Percentiles rank a stretch among this genome's conserved stretches.
phyloP scores from a whole-genome alignment of 768 basidiomycete species.

The Agaricus sinodeliciosus region DNA sequence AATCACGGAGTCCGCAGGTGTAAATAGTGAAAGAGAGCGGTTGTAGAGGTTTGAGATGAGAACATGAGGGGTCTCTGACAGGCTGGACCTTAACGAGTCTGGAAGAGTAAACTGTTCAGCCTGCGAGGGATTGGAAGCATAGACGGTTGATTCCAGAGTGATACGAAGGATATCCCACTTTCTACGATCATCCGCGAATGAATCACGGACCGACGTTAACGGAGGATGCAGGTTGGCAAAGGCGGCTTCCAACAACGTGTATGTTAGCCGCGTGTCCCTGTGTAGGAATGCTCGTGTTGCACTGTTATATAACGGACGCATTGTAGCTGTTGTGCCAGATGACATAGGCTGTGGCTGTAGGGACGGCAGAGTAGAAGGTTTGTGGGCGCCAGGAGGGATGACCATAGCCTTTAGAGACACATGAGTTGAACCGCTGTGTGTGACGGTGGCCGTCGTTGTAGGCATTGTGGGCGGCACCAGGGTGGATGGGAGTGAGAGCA shows the following conservation, averaged over 20 bases:
- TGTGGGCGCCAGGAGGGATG: slow-evolving; percentile 3
- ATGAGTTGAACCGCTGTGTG: slow-evolving; percentile 6
- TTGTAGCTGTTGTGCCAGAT: slow-evolving; percentile 32
- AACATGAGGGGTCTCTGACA: slow-evolving; percentile 52
- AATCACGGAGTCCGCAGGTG: slow-evolving; percentile 37
- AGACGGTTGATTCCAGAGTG: slow-evolving; percentile 72
- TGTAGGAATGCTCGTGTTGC: slow-evolving; percentile 77
- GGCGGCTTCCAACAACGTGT: slow-evolving; percentile 60
- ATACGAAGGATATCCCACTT: slow-evolving; percentile 89
- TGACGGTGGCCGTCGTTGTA: slow-evolving; percentile 13
- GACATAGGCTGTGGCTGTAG: neutral
- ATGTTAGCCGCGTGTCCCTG: slow-evolving; percentile 61
- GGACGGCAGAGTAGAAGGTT: neutral
- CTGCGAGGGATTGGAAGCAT: slow-evolving; percentile 44
- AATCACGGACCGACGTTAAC: slow-evolving; percentile 23
- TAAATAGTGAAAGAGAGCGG: slow-evolving; percentile 65
- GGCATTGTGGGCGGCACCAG: slow-evolving; percentile 10
- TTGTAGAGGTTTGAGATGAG: slow-evolving; percentile 50
- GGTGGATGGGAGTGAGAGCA: neutral
- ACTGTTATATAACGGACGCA: slow-evolving; percentile 69
- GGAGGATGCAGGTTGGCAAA: slow-evolving; percentile 53
- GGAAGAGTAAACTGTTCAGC: slow-evolving; percentile 36
- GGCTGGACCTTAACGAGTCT: slow-evolving; percentile 40
- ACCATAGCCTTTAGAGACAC: slow-evolving; percentile 6
- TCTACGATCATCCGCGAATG: slow-evolving; percentile 47